Base-by-base conservation (phyloP, 768 basidiomycete species). In the Lactifluus rugatus region DNA sequence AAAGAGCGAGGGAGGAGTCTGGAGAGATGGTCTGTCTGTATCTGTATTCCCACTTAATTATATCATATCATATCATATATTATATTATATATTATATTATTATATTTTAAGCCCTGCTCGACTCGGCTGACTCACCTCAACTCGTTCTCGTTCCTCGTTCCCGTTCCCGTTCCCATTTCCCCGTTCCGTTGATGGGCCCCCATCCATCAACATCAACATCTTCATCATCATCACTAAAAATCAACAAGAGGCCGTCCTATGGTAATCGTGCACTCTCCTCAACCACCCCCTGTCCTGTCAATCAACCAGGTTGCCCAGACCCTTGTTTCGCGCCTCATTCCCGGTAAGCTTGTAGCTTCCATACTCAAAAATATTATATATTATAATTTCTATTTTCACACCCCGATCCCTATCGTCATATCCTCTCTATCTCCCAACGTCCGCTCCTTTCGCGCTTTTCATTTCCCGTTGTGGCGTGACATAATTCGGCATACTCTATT, bases 391-490 rank as follows among this genome's bases (percentile, higher is more conserved):
- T 44, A 21, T 44, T 53, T 54, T 54, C 44, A 28, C 31, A 45
- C 32, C 32, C 49, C 49, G 21, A 51, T 51, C 26, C 44, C 52
- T 7, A 6, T 19, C 16, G 10, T 49, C n/a, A n/a, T 31, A 1
- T 25, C 31, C 52, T 5, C 42, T 34, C 45, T 53, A 53, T 53
- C 50, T 16, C 50, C 41, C 17, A 42, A 39, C 28, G 14, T 45
- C 52, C 52, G 52, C 41, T 52, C 28, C 28, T 44, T 32, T 52
- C 52, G 51, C 51, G 8, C 51, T 52, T 51, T 51, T 51, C 49
- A 39, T 51, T 36, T n/a, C 49, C n/a, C 41, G n/a, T 26, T 41
- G n/a, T 26, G 28, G 26, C 31, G 46, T 47, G 3, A 36, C 54
- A 39, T 47, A 54, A 25, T 23, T 28, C n/a, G 48, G 13, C 14